Percentiles rank a stretch among this genome's conserved stretches.
Evolutionary conservation across 805 yeast species (phyloP).

Genomic region (Yamadazyma tumulicola): DNA sequence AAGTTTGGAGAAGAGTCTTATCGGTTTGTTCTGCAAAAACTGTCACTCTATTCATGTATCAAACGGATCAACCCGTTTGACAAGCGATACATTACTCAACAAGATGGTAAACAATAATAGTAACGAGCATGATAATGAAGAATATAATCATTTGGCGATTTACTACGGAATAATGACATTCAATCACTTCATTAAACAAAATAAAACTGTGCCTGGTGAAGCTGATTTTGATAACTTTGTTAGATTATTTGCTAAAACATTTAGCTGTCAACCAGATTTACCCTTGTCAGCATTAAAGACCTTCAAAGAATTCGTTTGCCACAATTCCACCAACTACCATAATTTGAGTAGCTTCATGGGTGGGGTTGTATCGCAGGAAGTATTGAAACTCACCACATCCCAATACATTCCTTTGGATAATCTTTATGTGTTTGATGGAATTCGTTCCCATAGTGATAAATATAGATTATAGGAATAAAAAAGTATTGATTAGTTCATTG

Average conservation of each 20-base stretch:
- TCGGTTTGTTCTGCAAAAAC: constrained; percentile 59
- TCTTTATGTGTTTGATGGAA: constrained; percentile 69
- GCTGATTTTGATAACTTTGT: constrained; percentile 19
- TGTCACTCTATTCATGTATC: constrained; percentile 50
- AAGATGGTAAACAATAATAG: constrained; percentile 5
- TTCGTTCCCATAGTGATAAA: constrained; percentile 46
- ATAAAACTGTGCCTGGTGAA: constrained; percentile 15
- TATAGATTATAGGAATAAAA: constrained; percentile 24
- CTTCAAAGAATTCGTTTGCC: constrained; percentile 33
- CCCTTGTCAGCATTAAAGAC: constrained; percentile 15
- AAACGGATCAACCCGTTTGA: constrained; percentile 32
- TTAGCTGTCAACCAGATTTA: constrained; percentile 6
- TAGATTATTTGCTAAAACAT: constrained; percentile 15
- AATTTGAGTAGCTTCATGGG: constrained; percentile 71
- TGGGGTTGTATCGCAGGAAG: constrained; percentile 85
- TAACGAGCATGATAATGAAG: constrained; percentile 15
- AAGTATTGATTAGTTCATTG: constrained; percentile 16
- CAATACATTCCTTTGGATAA: constrained; percentile 82
- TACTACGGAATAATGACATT: constrained; percentile 43
- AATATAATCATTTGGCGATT: constrained; percentile 22
- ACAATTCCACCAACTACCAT: constrained; percentile 45
- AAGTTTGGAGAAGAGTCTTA: constrained; percentile 31
- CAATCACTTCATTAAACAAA: constrained; percentile 17
- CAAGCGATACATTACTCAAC: constrained; percentile 4
- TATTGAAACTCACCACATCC: constrained; percentile 65